phyloP scores from a whole-genome alignment of 1,284 basidiomycete genomes.

The Ganoderma lucidum region DNA sequence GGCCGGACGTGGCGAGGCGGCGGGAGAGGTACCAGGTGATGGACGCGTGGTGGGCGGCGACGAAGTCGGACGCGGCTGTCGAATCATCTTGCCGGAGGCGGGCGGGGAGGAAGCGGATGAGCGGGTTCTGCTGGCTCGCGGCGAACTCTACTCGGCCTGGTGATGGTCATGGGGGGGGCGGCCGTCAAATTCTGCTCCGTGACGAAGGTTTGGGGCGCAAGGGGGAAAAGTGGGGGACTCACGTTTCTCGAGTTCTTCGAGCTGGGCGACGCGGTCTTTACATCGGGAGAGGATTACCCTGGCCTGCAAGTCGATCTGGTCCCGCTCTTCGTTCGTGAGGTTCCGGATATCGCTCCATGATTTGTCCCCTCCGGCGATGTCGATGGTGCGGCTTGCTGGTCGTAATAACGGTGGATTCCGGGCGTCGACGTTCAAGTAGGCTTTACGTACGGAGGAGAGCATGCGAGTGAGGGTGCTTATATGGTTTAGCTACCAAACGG shows the following conservation, averaged over 20 bases:
- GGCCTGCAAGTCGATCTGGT: conserved; percentile 91
- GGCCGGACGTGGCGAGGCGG: conserved; percentile 79
- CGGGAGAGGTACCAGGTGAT: conserved; percentile 88
- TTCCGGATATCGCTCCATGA: conserved; percentile 75
- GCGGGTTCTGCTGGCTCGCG: conserved; percentile 65
- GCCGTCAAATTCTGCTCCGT: not conserved
- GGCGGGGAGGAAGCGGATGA: conserved; percentile 70
- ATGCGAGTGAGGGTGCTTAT: conserved; percentile 75
- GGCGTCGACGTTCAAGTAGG: conserved; percentile 82
- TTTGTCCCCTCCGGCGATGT: conserved; percentile 59
- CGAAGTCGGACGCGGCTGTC: conserved; percentile 68
- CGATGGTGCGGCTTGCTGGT: conserved; percentile 59
- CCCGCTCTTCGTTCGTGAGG: conserved; percentile 86
- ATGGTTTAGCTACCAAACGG: conserved; percentile 65
- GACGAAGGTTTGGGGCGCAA: not conserved
- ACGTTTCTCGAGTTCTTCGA: conserved; percentile 89
- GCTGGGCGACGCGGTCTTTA: conserved; percentile 83
- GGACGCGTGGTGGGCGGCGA: conserved; percentile 84
- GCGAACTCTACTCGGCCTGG: conserved; percentile 73
- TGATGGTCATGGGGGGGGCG: not conserved
- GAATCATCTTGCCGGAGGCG: conserved; percentile 69
- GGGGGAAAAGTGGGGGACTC: conserved; percentile 41
- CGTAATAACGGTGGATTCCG: conserved; percentile 57
- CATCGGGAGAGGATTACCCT: conserved; percentile 84
- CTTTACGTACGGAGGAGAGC: conserved; percentile 73